Conservation (phyloP, 257 asterid genomes). For the Apocynum venetum region DNA sequence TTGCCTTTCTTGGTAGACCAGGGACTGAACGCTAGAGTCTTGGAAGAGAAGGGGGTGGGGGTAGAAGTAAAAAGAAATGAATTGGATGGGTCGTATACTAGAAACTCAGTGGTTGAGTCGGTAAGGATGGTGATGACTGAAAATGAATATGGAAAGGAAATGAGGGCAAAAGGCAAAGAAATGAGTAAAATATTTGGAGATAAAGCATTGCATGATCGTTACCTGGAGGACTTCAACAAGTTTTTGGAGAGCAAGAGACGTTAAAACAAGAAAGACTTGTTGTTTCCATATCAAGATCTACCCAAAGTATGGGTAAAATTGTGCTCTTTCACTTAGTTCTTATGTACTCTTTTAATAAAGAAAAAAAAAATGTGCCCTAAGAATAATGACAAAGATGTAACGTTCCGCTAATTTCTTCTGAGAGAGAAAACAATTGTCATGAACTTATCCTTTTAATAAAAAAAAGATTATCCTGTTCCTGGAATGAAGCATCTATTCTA, state of each 20-base stretch:
- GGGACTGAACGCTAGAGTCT: conserved; percentile 29
- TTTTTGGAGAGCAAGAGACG: not conserved
- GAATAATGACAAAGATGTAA: no score
- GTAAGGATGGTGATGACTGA: conserved; percentile 17
- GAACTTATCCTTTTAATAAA: no score
- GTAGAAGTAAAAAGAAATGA: conserved; percentile 15
- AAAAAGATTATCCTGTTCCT: no score
- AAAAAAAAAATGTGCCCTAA: no score
- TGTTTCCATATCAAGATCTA: no score
- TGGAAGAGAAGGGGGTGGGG: conserved; percentile 18
- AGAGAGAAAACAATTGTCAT: no score
- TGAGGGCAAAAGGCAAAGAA: conserved; percentile 12
- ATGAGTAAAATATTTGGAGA: conserved; percentile 15
- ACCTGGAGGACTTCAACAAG: conserved; percentile 1
- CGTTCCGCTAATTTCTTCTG: no score
- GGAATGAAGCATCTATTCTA: no score
- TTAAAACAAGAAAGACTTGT: no score
- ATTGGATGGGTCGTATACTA: conserved; percentile 17
- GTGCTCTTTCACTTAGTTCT: no score
- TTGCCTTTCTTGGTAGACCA: conserved; percentile 30
- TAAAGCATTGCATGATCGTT: not conserved
- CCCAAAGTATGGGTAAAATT: no score
- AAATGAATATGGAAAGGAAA: conserved; percentile 12
- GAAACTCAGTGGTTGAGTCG: conserved; percentile 17
- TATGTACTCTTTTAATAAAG: no score